A percentile compares a stretch with the other conserved stretches of the same genome.
Conservation (phyloP, 1,284 basidiomycete genomes). For the Puccinia horiana region DNA sequence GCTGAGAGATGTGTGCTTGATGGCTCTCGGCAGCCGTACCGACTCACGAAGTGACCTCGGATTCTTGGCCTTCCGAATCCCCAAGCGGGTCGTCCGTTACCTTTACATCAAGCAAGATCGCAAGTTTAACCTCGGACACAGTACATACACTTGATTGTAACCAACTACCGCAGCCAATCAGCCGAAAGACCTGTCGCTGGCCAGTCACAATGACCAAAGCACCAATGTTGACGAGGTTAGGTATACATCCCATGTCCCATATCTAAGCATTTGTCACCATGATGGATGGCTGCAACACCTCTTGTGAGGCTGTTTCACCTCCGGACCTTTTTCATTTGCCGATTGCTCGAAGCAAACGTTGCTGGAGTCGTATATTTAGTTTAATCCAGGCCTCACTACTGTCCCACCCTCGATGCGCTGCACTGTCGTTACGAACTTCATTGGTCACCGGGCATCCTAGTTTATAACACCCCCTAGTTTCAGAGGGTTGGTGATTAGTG, state of each 20-base stretch:
- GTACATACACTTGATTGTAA: neutral
- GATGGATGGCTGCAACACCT: too few relatives aligned
- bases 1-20: neutral
- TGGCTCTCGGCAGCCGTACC: neutral
- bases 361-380: too few relatives aligned
- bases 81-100: neutral
- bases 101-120: neutral
- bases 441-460: neutral
- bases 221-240: neutral
- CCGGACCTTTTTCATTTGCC: too few relatives aligned
- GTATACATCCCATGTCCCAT: too few relatives aligned
- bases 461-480: too few relatives aligned
- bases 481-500: too few relatives aligned
- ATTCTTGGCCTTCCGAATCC: neutral
- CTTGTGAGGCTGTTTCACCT: neutral
- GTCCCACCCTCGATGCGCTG: neutral
- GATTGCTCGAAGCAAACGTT: too few relatives aligned
- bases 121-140: neutral
- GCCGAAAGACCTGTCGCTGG: neutral
- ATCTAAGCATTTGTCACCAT: too few relatives aligned
- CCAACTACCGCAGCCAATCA: neutral
- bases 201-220: too few relatives aligned
- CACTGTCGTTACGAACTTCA: neutral
- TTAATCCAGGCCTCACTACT: neutral
- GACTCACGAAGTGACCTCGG: neutral